Percentiles rank a stretch among this genome's conserved stretches.
Conservation (phyloP, 257 asterid species). For the Solanum ossicruentum region DNA sequence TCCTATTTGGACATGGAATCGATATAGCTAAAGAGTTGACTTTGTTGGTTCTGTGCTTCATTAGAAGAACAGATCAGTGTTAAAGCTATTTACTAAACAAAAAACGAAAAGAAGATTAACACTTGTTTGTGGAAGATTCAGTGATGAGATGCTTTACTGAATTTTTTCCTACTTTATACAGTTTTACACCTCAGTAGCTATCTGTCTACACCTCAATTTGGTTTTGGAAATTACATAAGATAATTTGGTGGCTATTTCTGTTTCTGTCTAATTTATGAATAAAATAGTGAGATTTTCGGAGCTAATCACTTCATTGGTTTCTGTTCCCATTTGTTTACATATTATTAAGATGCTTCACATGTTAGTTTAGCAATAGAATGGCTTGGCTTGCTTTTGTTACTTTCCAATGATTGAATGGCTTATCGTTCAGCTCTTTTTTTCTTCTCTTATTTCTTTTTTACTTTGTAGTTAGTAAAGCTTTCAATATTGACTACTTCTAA, state of each 20-base stretch:
- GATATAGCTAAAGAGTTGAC: background rate
- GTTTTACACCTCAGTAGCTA: background rate
- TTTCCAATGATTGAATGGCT: background rate
- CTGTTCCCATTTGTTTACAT: too few species aligned
- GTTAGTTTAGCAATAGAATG: background rate
- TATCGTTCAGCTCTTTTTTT: background rate
- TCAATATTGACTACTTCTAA: background rate
- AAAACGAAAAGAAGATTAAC: background rate
- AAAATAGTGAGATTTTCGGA: background rate
- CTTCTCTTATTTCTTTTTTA: background rate
- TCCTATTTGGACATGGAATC: background rate
- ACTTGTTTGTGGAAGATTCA: background rate
- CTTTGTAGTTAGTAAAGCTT: background rate
- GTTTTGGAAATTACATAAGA: background rate
- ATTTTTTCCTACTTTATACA: background rate
- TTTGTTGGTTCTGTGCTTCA: background rate
- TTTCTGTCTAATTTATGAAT: background rate
- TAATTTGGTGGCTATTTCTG: background rate
- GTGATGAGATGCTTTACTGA: background rate
- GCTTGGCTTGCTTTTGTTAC: background rate
- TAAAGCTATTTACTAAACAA: background rate
- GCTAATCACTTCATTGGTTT: too few species aligned
- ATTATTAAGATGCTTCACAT: background rate
- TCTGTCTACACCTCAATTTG: background rate
- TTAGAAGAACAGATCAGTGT: background rate